Conservation (phyloP, 176 grass and related monocot species). For the Ensete ventricosum region DNA sequence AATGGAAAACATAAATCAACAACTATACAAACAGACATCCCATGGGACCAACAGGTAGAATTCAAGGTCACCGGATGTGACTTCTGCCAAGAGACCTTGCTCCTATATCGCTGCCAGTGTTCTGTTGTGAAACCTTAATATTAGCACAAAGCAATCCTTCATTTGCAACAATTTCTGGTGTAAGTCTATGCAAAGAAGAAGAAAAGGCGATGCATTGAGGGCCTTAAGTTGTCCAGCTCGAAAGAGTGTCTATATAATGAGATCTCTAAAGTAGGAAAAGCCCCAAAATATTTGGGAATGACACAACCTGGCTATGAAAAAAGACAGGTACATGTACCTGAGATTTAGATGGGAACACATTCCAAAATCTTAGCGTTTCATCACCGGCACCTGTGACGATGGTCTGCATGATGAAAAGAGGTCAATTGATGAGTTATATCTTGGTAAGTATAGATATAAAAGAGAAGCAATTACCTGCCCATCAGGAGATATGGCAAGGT, state of each 20-base stretch:
- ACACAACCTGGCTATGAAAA: background rate
- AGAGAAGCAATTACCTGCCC: constrained; percentile 53
- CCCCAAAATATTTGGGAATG: background rate
- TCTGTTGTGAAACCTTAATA: constrained; percentile 29
- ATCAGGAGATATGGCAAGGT: constrained; percentile 92
- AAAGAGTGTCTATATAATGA: too few species aligned
- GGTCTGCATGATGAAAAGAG: constrained; percentile 37
- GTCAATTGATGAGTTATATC: background rate
- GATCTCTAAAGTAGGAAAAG: background rate
- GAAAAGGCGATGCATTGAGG: too few species aligned
- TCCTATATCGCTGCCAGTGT: constrained; percentile 73
- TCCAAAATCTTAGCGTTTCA: constrained; percentile 95
- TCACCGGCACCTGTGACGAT: constrained; percentile 97
- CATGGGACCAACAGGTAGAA: too few species aligned
- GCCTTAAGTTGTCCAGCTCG: background rate
- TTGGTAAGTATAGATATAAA: background rate
- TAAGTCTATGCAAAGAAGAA: too few species aligned
- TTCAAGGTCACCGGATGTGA: constrained; percentile 61
- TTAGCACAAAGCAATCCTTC: background rate
- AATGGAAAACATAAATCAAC: too few species aligned
- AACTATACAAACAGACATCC: too few species aligned
- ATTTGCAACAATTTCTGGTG: background rate
- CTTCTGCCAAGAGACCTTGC: constrained; percentile 79
- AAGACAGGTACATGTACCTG: constrained; percentile 37
- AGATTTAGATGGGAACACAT: constrained; percentile 95